Base-by-base conservation (phyloP, 345 rosid species). In the Clausena lansium region DNA sequence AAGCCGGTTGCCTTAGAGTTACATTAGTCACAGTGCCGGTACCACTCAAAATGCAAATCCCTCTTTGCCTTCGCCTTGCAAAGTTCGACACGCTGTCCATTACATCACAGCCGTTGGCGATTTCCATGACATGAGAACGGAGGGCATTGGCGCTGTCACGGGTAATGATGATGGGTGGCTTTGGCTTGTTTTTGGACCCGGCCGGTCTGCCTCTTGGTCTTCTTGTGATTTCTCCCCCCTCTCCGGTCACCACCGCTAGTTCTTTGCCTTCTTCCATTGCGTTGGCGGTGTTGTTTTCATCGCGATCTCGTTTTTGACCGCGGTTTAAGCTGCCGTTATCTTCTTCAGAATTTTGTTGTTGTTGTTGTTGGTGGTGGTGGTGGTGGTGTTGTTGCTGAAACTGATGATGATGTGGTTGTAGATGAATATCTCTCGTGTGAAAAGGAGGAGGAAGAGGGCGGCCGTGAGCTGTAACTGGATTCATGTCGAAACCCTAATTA, bases 91-190 rank as follows among this genome's bases (percentile, higher is more conserved):
- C 83, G 71, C 97, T 86, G 10, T 93, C 98, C 89, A 95, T 86
- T 78, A 95, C 86, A 67, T 95, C 98, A 76, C 91, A 87, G 54
- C 93, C 94, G 82, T 78, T 73, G 33, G 95, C 97, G 64, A 95
- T 82, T 85, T 95, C 98, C 90, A 95, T 88, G 63, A 93, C 93
- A 78, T 95, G 98, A 74, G 98, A 91, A 45, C 95, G 92, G 82
- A 95, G 98, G 67, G 98, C 95, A 78, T 95, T 95, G 76, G 98
- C 94, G 81, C 98, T 95, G 78, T 95, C 98, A 36, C 98, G 81
- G 50, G 98, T 95, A 68, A 95, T 89, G 82, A 95, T 93, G 83
- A 95, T 91, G 0, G 98, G 98, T 9, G 98, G 98, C 81, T 89
- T 93, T 1, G 98, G 93, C 84, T 89, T 95, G 87, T 93, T 93